Evolutionary conservation across 2,329 filamentous ascomycete species (phyloP).

Genomic region (Rugonectria rugulosa): DNA sequence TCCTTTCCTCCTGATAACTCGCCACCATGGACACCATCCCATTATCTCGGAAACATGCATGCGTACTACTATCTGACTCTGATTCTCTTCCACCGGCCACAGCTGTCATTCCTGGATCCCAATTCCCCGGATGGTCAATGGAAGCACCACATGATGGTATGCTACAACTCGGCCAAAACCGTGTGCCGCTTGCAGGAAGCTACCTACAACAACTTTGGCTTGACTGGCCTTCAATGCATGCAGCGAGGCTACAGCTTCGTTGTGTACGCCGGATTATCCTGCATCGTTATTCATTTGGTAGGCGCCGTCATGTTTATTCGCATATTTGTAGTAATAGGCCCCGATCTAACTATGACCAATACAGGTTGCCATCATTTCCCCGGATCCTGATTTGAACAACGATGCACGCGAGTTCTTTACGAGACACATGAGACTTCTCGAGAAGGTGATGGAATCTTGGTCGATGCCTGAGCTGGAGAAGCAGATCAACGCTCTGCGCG

Average conservation of each 20-base stretch:
- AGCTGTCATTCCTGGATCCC: conserved; percentile 80
- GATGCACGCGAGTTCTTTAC: conserved; percentile 91
- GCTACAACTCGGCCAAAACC: conserved; percentile 83
- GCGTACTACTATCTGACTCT: conserved; percentile 86
- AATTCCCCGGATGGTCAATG: conserved; percentile 75
- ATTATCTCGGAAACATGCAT: conserved; percentile 89
- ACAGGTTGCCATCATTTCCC: conserved; percentile 90
- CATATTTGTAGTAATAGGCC: background rate
- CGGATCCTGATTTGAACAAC: conserved; percentile 84
- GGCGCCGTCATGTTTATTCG: conserved; percentile 46
- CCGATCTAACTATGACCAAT: conserved; percentile 9
- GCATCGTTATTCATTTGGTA: conserved; percentile 92
- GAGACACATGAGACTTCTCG: conserved; percentile 91
- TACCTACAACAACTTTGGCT: conserved; percentile 76
- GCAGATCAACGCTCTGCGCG: conserved; percentile 86
- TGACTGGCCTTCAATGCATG: conserved; percentile 88
- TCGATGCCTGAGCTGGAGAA: conserved; percentile 89
- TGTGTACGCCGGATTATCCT: conserved; percentile 90
- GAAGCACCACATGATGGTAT: conserved; percentile 88
- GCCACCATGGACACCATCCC: conserved; percentile 83
- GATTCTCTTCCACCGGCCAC: conserved; percentile 87
- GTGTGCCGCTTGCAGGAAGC: conserved; percentile 89
- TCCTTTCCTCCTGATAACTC: conserved; percentile 80
- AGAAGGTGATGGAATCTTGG: conserved; percentile 83
- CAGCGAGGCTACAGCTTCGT: conserved; percentile 93